Evolutionary conservation across 805 yeast species (phyloP).

Genomic region (Hanseniaspora lindneri): DNA sequence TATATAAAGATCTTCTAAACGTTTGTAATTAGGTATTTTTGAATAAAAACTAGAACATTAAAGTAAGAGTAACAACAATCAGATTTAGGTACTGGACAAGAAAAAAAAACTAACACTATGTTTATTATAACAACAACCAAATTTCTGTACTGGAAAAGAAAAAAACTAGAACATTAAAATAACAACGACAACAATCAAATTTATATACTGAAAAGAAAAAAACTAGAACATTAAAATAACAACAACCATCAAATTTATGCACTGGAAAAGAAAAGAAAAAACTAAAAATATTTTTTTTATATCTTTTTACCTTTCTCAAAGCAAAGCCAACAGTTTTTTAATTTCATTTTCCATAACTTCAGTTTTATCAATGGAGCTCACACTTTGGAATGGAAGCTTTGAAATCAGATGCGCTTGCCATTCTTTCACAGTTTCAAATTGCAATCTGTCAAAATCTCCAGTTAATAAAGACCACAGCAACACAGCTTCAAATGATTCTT

Average conservation of each 20-base stretch:
- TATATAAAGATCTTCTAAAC: too few relatives aligned
- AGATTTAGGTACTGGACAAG: too few relatives aligned
- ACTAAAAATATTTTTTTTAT: too few relatives aligned
- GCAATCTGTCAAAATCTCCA: conserved; percentile 12
- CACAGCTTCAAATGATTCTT: conserved; percentile 10
- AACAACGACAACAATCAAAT: too few relatives aligned
- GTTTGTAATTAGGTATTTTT: too few relatives aligned
- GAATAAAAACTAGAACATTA: too few relatives aligned
- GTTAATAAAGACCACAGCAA: conserved; percentile 11
- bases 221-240: background rate
- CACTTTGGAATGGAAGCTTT: background rate
- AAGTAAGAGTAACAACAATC: too few relatives aligned
- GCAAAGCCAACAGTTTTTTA: background rate
- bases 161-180: too few relatives aligned
- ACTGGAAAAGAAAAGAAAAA: background rate
- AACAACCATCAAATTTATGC: background rate
- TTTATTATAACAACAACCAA: too few relatives aligned
- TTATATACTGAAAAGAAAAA: background rate
- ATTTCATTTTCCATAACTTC: background rate
- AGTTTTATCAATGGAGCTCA: background rate
- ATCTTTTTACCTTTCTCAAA: background rate
- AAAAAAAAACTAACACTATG: too few relatives aligned
- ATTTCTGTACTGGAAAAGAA: background rate
- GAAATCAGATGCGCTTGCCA: conserved; percentile 1
- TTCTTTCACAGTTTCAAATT: background rate